These are phyloP conservation scores for Saccharomycopsis sp. DNA, from an alignment of 805 yeast genomes.

Conservation along the genomic window DNA sequence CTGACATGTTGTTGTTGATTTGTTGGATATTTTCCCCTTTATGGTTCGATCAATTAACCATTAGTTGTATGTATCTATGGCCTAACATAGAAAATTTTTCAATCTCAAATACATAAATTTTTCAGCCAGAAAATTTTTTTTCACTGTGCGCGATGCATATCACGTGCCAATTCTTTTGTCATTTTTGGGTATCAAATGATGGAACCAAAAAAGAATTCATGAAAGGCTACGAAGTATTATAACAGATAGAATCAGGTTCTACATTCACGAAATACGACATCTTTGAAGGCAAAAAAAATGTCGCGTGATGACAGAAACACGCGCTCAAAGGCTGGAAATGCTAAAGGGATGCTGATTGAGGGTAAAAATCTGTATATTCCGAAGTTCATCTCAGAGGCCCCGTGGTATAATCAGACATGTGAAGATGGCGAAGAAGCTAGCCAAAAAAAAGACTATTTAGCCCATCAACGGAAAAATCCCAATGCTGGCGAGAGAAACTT, in stretches of 20 bases:
- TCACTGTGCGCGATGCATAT: neutral
- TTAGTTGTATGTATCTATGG: too few relatives aligned
- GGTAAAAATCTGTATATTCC: conserved; percentile 31
- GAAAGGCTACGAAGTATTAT: too few relatives aligned
- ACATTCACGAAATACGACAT: too few relatives aligned
- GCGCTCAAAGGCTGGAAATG: too few relatives aligned
- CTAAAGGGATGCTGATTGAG: too few relatives aligned
- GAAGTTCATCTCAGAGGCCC: conserved; percentile 29
- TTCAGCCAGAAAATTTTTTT: neutral
- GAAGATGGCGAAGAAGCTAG: conserved; percentile 11
- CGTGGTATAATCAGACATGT: conserved; percentile 31
- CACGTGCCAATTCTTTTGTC: too few relatives aligned
- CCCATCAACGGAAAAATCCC: conserved; percentile 41
- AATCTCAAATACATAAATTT: too few relatives aligned
- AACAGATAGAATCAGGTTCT: too few relatives aligned
- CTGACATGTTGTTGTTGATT: conserved; percentile 8
- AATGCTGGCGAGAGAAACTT: conserved; percentile 29
- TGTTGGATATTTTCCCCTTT: too few relatives aligned
- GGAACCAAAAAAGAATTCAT: too few relatives aligned
- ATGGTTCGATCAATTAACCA: too few relatives aligned
- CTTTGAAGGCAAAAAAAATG: neutral
- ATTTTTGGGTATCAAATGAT: too few relatives aligned
- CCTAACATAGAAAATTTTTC: neutral
- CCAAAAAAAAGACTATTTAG: conserved; percentile 31
- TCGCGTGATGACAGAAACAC: neutral